Base-by-base conservation (phyloP, 1,139 yeast species). In the Yamadazyma siamensis region DNA sequence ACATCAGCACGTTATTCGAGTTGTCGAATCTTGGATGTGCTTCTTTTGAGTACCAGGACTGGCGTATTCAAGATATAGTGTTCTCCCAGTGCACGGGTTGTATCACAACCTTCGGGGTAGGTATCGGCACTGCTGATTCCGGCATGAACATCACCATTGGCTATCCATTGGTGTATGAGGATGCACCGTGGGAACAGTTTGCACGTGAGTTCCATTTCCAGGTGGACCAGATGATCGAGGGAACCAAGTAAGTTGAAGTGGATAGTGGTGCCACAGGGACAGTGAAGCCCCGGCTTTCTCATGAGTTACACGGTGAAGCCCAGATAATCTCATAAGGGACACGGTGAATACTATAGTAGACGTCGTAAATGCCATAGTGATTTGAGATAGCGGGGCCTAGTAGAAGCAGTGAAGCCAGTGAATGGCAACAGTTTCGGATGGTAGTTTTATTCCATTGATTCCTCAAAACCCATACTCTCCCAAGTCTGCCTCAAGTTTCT, bases 401-500 rank as follows among this genome's bases (percentile, higher is more conserved):
- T n/a, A n/a, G n/a, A n/a, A n/a, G n/a, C n/a, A n/a, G n/a, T n/a
- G n/a, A n/a, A n/a, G n/a, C n/a, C n/a, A n/a, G n/a, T n/a, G n/a
- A n/a, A n/a, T n/a, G n/a, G n/a, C n/a, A n/a, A n/a, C n/a, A n/a
- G n/a, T n/a, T n/a, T n/a, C n/a, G n/a, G n/a, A n/a, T n/a, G n/a
- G n/a, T n/a, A n/a, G n/a, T n/a, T 18, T 6, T 15, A 5, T 7
- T 15, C n/a, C 5, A 5, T 14, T 21, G n/a, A 15, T 6, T 22
- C 4, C 12, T 10, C 44, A 57, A 47, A 81, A 78, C 1, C 82
- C 82, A 47, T 74, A 77, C 23, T 76, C 83, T 2, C 95, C 96
- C 15, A 87, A 58, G 34, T 66, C 57, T 1, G 33, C 30, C 34
- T 78, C 76, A 21, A 87, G 48, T 3, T 54, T 55, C 1, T 51